phyloP scores from a whole-genome alignment of 2,329 filamentous ascomycete species.

The Orbilia ellipsospora region DNA sequence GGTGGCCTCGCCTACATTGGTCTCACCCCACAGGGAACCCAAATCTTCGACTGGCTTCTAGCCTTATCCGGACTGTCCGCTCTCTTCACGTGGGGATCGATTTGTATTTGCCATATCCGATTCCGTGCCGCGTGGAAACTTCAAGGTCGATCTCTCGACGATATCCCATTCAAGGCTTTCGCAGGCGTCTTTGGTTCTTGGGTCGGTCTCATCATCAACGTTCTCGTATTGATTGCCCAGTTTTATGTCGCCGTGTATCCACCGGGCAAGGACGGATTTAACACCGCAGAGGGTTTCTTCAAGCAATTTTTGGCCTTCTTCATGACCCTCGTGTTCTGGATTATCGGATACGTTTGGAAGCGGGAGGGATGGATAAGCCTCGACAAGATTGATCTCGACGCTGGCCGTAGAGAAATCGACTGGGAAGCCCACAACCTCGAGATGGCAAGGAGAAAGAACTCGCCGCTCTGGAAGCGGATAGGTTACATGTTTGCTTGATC shows the following conservation, averaged over 20 bases:
- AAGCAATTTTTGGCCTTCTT: constrained; percentile 68
- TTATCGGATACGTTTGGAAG: constrained; percentile 73
- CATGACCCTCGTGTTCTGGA: constrained; percentile 69
- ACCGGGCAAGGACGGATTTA: constrained; percentile 38
- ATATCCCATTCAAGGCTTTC: constrained; percentile 72
- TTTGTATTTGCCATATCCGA: constrained; percentile 75
- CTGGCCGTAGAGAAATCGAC: constrained; percentile 71
- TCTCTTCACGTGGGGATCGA: constrained; percentile 74
- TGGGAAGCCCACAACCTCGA: constrained; percentile 72
- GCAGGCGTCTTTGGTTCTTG: constrained; percentile 73
- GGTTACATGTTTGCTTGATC: constrained; percentile 36
- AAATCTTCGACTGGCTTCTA: constrained; percentile 73
- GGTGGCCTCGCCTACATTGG: constrained; percentile 68
- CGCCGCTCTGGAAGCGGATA: constrained; percentile 38
- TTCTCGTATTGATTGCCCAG: constrained; percentile 69
- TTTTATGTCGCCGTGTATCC: constrained; percentile 61
- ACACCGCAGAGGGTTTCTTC: constrained; percentile 67
- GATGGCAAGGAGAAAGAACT: constrained; percentile 36
- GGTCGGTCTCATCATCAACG: constrained; percentile 70
- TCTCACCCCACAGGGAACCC: constrained; percentile 64
- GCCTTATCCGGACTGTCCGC: constrained; percentile 72
- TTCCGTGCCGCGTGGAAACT: constrained; percentile 72
- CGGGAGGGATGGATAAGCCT: constrained; percentile 70
- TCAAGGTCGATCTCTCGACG: constrained; percentile 71
- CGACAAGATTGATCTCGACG: constrained; percentile 74